Base-by-base conservation (phyloP, 2,329 filamentous ascomycete genomes). In the Verticillium tricorpus region DNA sequence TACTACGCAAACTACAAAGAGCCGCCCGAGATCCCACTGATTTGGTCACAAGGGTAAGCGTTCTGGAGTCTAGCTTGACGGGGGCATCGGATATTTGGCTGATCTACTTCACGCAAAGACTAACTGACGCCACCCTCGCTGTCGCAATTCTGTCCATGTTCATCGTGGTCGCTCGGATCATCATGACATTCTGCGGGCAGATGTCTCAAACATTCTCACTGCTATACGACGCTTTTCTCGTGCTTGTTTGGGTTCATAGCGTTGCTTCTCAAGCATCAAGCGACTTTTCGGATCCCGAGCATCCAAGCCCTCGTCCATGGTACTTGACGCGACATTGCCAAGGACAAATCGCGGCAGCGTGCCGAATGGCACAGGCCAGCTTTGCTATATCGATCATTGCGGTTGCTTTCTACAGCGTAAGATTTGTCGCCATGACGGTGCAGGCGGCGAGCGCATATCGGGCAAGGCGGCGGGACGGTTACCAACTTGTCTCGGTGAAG, bases 1-100 rank as follows among this genome's bases (percentile, higher is more conserved):
- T 72, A 64, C 57, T 72, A 71, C 19, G 70, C 72, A 32, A 72
- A 73, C 65, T 64, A 70, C 31, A 63, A 64, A n/a, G 69, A 72
- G 40, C 68, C 66, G 17, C 70, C 72, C 6, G 65, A 68, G 50
- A 65, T 72, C 2, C 69, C 71, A 2, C 40, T 67, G 11, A 66
- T 72, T 19, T 72, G 72, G 69, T 67, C 65, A 2, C 65, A 71
- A 54, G 69, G 64, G 72, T 73, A 62, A 14, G 63, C 3, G 32
- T 7, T 12, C 5, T 7, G 5, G n/a, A 15, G 19, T 32, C 8
- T 17, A 40, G 1, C 54, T 52, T 35, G 32, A 14, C 19, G 5
- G 3, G 3, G 6, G 12, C 14, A 17, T 19, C 11, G 12, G 15
- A 17, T 5, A 34, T 15, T 56, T 5, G 3, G 1, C 50, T 50